These are phyloP conservation scores for Hippophae rhamnoides DNA, from an alignment of 306 rosid genomes.

Conservation along the genomic window DNA sequence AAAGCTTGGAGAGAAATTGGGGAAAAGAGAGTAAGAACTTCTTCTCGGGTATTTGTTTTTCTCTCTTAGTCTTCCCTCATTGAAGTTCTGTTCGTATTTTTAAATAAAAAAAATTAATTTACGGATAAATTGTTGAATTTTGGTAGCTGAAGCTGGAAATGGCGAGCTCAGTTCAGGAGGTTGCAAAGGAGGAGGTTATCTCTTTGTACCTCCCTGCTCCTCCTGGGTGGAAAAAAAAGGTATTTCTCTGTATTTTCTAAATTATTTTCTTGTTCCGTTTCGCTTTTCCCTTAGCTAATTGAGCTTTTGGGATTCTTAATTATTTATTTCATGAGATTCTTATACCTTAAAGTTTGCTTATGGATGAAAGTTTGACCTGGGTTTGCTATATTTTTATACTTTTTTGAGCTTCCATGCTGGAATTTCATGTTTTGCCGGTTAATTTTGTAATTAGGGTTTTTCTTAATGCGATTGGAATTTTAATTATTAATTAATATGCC, in stretches of 20 bases:
- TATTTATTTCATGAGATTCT: conserved; percentile 13
- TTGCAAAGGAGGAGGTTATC: conserved; percentile 51
- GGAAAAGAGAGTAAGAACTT: conserved; percentile 10
- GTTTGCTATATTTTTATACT: conserved; percentile 14
- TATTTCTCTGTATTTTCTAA: conserved; percentile 12
- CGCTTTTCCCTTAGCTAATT: conserved; percentile 10
- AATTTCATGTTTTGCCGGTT: conserved; percentile 21
- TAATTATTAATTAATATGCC: not conserved
- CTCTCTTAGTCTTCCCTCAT: not conserved
- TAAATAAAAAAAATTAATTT: not conserved
- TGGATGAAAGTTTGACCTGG: conserved; percentile 15
- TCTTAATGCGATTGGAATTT: conserved; percentile 21
- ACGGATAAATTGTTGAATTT: conserved; percentile 23
- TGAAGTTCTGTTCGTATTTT: not conserved
- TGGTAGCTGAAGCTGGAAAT: conserved; percentile 45
- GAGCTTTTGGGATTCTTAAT: not conserved
- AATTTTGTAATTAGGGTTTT: conserved; percentile 34
- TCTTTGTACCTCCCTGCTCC: conserved; percentile 93
- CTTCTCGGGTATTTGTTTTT: conserved; percentile 1
- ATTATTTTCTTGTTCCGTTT: not conserved
- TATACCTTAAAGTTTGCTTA: conserved; percentile 9
- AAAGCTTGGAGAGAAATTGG: not conserved
- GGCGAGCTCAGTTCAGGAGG: conserved; percentile 71
- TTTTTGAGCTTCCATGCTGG: conserved; percentile 19
- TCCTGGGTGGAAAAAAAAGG: conserved; percentile 93